Base-by-base conservation (phyloP, 176 grass and related monocot species). In the Oryza coarctata region DNA sequence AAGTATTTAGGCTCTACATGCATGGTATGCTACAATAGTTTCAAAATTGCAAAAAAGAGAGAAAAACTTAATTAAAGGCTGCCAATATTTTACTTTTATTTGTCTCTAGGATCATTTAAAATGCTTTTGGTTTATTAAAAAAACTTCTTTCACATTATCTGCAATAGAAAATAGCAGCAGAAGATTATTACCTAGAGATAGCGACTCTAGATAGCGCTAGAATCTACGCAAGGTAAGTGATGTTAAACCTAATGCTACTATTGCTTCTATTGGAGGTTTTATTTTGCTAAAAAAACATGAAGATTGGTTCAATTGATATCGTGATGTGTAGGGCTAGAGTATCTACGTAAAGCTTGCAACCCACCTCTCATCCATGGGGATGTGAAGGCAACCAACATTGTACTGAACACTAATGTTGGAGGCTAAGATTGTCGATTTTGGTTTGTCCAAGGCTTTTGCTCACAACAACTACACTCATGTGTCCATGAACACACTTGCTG, bases 361-460 rank as follows among this genome's bases (percentile, higher is more conserved):
- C 87, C 87, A 0, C 82, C 78, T 13, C 6, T 90, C 14, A 81
- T 86, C 35, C 90, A 95, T 20, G 81, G 87, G 45, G 90, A 95
- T 15, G 91, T 97, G 50, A 97, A 97, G 63, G 28, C 81, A 0
- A 65, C 68, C 10, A 97, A 97, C 33, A 91, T 97, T 40, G 74
- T 93, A 1, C 43, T 97, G 32, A 85, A 90, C 18, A 2, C 68
- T n/a, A 0, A 87, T 76, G 5, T 6, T 91, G 3, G 78, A 93
- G 74, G 94, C 91, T 10, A 97, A 91, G 72, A 89, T 97, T 13
- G 88, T 88, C 2, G 86, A 97, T 68, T 97, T 97, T 23, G 94
- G 91, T 6, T 12, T 97, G 12, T 57, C 88, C 1, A 97, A 77
- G 78, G 58, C 88, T 55, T 85, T 91, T 32, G 9, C 31, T 15